These are phyloP conservation scores for Udeniomyces megalosporus DNA, from an alignment of 768 basidiomycete genomes.

Conservation along the genomic window DNA sequence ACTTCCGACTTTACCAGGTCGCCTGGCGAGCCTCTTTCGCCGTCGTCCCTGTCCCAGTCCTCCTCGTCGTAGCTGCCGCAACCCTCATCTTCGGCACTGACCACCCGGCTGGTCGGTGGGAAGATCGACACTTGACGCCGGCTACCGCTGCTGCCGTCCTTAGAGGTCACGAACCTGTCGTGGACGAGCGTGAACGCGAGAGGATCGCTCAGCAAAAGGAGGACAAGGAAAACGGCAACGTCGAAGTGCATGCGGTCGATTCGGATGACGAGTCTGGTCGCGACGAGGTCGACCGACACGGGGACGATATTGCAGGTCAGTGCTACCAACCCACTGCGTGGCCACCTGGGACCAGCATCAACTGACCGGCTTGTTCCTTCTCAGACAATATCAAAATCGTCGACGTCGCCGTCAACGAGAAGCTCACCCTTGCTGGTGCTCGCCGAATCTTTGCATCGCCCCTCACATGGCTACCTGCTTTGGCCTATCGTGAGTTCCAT, in stretches of 20 bases:
- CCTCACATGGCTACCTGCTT: conserved; percentile 41
- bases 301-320: not conserved
- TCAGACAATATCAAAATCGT: conserved; percentile 29
- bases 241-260: conserved; percentile 15
- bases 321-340: no score
- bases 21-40: conserved; percentile 46
- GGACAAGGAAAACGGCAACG: conserved; percentile 19
- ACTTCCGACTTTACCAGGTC: conserved; percentile 20
- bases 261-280: conserved; percentile 7
- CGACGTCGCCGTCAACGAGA: conserved; percentile 37
- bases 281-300: not conserved
- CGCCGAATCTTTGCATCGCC: conserved; percentile 32
- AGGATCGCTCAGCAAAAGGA: conserved; percentile 23
- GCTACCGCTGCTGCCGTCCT: conserved; percentile 23
- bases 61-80: conserved; percentile 34
- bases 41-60: conserved; percentile 40
- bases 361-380: no score
- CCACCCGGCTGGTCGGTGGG: conserved; percentile 40
- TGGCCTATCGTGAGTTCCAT: conserved; percentile 33
- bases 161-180: conserved; percentile 21
- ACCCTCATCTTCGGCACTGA: conserved; percentile 27
- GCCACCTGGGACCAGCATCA: no score
- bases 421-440: conserved; percentile 31
- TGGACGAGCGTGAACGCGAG: conserved; percentile 20
- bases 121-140: conserved; percentile 34